Base-by-base conservation (phyloP, 169 alveolate genomes). In the Plasmodium cynomolgi region DNA sequence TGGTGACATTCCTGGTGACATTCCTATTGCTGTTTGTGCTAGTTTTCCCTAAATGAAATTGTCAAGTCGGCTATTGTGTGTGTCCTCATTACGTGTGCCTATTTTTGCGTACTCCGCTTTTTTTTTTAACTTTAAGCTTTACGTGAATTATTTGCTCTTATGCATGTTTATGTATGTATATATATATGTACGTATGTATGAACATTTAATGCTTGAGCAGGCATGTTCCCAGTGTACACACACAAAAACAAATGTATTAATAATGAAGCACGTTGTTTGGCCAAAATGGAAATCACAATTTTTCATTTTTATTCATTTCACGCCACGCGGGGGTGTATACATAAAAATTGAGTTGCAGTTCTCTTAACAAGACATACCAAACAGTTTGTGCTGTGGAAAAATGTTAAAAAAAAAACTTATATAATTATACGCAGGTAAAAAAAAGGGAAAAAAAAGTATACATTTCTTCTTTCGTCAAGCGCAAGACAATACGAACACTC, bases 241-340 rank as follows among this genome's bases (percentile, higher is more conserved):
- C 75, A 62, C n/a, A 62, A 11, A 47, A 11, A 47, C 58, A n/a
- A 23, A 54, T 84, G 54, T 71, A n/a, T 71, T 11, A 34, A 13
- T 47, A 54, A 39, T n/a, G 34, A 34, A 7, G 92, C 50, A 23
- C 34, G 54, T 44, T 80, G 58, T 80, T 39, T n/a, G 56, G 56
- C 29, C 34, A 44, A 80, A 80, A 80, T 29, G 68, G 23, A 81
- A 29, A 54, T 39, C 50, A 54, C 39, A 54, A 37, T 81, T 81
- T 56, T 81, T 79, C 71, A 31, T 81, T 81, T 62, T 54, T 81
- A 50, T 37, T 79, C 39, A 50, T 81, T 39, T 81, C 31, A 50
- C 50, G 56, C 90, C 31, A 50, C 50, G 56, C 90, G 39, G 37
- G 54, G 31, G 68, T 13, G 44, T 47, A 75, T 81, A 81, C 44